phyloP scores from a whole-genome alignment of 176 grass and related monocot genomes.

The Lolium multiflorum region DNA sequence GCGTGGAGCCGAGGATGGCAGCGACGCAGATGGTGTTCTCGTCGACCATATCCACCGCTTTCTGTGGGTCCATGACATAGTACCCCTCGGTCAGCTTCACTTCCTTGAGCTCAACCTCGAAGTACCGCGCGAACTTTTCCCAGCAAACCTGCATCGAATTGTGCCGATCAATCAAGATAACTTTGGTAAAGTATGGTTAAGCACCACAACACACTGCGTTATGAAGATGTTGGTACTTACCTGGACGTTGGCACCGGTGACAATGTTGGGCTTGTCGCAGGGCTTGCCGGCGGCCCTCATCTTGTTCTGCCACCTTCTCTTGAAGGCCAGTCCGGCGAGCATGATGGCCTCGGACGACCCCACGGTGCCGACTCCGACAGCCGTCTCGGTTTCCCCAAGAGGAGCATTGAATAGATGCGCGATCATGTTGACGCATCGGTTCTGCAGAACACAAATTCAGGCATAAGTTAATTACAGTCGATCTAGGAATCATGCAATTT shows the following conservation, averaged over 20 bases:
- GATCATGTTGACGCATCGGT: constrained; percentile 96
- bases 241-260: constrained; percentile 89
- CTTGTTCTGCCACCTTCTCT: constrained; percentile 89
- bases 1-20: constrained; percentile 88
- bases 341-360: constrained; percentile 94
- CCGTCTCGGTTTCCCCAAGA: constrained; percentile 66
- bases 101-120: constrained; percentile 94
- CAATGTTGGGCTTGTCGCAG: constrained; percentile 93
- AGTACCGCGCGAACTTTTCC: constrained; percentile 94
- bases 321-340: constrained; percentile 92
- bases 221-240: constrained; percentile 18
- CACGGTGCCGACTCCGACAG: constrained; percentile 79
- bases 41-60: constrained; percentile 86
- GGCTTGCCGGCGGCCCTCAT: constrained; percentile 74
- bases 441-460: constrained; percentile 42
- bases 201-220: neutral
- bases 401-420: constrained; percentile 90
- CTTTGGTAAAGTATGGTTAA: neutral
- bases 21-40: constrained; percentile 97
- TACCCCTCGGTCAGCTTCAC: constrained; percentile 81
- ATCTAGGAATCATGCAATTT: neutral
- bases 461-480: neutral
- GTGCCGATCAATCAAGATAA: neutral
- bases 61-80: constrained; percentile 83
- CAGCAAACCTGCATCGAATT: constrained; percentile 71